Conservation (phyloP, 495 filamentous ascomycete genomes). For the Penicillium psychrofluorescens region DNA sequence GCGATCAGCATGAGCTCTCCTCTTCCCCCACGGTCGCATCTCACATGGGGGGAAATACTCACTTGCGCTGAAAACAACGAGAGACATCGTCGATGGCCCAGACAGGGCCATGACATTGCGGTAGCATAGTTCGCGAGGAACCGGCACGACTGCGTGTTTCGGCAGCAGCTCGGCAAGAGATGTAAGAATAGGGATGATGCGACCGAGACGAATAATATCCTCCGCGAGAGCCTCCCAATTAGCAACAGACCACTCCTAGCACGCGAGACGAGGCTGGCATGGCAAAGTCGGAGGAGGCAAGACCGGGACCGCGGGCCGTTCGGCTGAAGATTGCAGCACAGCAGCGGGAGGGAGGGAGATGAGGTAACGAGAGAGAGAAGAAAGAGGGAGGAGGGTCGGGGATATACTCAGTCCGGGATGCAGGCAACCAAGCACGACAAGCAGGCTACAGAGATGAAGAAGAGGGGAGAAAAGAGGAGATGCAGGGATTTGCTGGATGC, state of each 20-base stretch:
- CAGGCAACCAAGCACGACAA: too few relatives aligned
- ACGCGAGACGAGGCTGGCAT: slow-evolving; percentile 21
- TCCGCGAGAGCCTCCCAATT: slow-evolving; percentile 1
- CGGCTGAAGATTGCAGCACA: background rate
- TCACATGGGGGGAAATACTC: slow-evolving; percentile 5
- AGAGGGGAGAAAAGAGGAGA: slow-evolving; percentile 5
- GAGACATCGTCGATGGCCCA: slow-evolving; percentile 90
- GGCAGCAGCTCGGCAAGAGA: background rate
- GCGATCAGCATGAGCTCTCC: slow-evolving; percentile 7
- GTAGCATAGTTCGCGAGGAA: slow-evolving; percentile 47
- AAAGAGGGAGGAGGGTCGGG: background rate
- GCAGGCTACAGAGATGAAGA: background rate
- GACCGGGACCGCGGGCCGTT: slow-evolving; percentile 4
- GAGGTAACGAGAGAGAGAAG: background rate
- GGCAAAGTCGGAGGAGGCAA: slow-evolving; percentile 11
- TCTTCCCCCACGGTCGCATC: background rate
- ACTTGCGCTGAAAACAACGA: slow-evolving; percentile 84
- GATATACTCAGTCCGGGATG: background rate
- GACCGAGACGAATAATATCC: background rate
- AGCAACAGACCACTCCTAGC: slow-evolving; percentile 7
- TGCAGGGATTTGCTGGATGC: slow-evolving; percentile 4
- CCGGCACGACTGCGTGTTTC: too few relatives aligned
- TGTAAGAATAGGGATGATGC: slow-evolving; percentile 1
- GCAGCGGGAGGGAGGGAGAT: background rate
- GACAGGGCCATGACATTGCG: slow-evolving; percentile 68